A percentile compares a stretch with the other conserved stretches of the same genome.
These are phyloP conservation scores for Aspergillus ellipticus DNA, from an alignment of 495 filamentous ascomycete species.

Conservation along the genomic window DNA sequence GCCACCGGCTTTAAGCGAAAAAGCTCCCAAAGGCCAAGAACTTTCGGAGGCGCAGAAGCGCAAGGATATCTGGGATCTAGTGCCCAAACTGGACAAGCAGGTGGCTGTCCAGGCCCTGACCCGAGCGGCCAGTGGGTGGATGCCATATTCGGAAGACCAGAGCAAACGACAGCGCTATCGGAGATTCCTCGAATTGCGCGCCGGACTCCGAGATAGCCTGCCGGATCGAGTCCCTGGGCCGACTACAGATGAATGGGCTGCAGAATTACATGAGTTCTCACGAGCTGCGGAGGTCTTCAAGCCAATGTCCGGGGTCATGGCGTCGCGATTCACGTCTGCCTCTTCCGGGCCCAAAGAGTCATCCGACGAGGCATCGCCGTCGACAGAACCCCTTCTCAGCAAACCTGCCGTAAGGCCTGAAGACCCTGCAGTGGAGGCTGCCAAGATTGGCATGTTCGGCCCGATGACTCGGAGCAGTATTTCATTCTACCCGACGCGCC, in stretches of 20 bases:
- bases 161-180: conserved; percentile 75
- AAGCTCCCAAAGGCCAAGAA: conserved; percentile 59
- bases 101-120: conserved; percentile 71
- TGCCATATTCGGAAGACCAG: conserved; percentile 83
- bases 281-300: conserved; percentile 90
- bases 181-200: conserved; percentile 72
- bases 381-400: conserved; percentile 44
- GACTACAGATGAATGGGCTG: conserved; percentile 69
- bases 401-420: conserved; percentile 59
- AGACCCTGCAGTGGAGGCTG: conserved; percentile 82
- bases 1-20: conserved; percentile 72
- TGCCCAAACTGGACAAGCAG: conserved; percentile 72
- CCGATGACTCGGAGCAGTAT: conserved; percentile 68
- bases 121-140: conserved; percentile 68
- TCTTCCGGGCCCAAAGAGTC: conserved; percentile 43
- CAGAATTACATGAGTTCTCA: conserved; percentile 81
- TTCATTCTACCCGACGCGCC: conserved; percentile 75
- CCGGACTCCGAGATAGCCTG: conserved; percentile 56
- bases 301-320: conserved; percentile 87
- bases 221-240: conserved; percentile 56
- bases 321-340: conserved; percentile 82
- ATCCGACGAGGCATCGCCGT: conserved; percentile 34
- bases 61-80: conserved; percentile 56
- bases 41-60: conserved; percentile 55
- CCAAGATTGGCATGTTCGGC: conserved; percentile 91